Evolutionary conservation across 2,329 filamentous ascomycete species (phyloP).

Genomic region (Epichloe sibirici): DNA sequence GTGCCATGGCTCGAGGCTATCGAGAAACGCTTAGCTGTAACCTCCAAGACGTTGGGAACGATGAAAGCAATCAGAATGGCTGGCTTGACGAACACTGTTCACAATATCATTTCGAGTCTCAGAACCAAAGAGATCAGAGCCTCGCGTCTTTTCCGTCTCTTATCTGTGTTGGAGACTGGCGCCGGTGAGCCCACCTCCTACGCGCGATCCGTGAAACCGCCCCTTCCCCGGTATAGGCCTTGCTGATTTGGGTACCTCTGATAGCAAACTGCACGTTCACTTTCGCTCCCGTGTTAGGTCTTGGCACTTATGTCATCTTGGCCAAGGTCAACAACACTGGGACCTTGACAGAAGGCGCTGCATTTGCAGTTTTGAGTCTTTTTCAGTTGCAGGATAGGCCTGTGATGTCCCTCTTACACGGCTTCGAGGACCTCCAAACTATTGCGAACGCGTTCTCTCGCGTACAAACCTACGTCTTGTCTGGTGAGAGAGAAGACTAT

Average conservation of each 20-base stretch:
- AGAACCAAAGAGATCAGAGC: slow-evolving; percentile 23
- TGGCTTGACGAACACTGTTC: slow-evolving; percentile 23
- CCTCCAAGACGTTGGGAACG: slow-evolving; percentile 11
- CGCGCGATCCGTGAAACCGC: background rate
- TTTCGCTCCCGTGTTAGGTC: slow-evolving; percentile 12
- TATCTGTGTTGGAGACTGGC: slow-evolving; percentile 6
- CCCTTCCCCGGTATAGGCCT: background rate
- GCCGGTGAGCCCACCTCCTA: background rate
- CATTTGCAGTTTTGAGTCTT: slow-evolving; percentile 11
- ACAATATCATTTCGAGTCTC: slow-evolving; percentile 20
- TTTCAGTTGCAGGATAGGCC: slow-evolving; percentile 12
- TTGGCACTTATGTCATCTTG: slow-evolving; percentile 9
- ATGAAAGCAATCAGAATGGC: slow-evolving; percentile 32
- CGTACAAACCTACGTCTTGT: slow-evolving; percentile 12
- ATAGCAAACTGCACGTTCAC: slow-evolving; percentile 5
- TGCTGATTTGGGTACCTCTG: slow-evolving; percentile 7
- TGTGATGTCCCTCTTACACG: slow-evolving; percentile 9
- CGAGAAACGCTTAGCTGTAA: slow-evolving; percentile 14
- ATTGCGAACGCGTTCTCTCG: slow-evolving; percentile 11
- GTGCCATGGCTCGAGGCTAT: slow-evolving; percentile 16
- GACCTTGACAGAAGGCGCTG: slow-evolving; percentile 11
- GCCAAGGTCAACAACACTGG: slow-evolving; percentile 5
- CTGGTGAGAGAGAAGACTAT: slow-evolving; percentile 9
- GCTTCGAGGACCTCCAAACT: slow-evolving; percentile 11
- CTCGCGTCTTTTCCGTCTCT: slow-evolving; percentile 15